phyloP scores from a whole-genome alignment of 1,139 yeast genomes.

The Keqinozyma sinolaborantium region DNA sequence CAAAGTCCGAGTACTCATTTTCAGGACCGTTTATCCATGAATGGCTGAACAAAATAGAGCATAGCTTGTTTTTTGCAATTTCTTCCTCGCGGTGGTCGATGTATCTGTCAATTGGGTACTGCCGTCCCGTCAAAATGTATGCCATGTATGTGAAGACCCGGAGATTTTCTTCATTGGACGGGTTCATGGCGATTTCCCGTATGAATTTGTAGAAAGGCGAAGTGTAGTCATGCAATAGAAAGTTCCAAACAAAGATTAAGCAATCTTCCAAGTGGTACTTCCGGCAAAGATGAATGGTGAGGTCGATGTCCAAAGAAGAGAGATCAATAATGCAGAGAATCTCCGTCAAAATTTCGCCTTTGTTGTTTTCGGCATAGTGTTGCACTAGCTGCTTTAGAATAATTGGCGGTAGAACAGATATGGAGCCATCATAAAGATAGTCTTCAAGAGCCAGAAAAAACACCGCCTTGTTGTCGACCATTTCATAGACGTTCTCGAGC shows the following conservation, averaged over 20 bases:
- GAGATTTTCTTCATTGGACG: conserved; percentile 14
- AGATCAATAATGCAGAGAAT: conserved; percentile 66
- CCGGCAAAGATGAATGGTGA: conserved; percentile 59
- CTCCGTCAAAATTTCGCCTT: conserved; percentile 55
- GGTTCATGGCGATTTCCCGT: conserved; percentile 22
- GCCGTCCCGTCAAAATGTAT: conserved; percentile 69
- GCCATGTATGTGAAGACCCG: conserved; percentile 62
- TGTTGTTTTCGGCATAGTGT: conserved; percentile 35
- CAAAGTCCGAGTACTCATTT: conserved; percentile 2
- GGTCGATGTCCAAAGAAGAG: conserved; percentile 66
- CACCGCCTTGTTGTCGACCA: conserved; percentile 24
- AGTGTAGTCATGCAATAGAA: conserved; percentile 58
- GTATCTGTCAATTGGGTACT: conserved; percentile 65
- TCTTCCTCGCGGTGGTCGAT: conserved; percentile 25
- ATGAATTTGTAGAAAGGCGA: conserved; percentile 65
- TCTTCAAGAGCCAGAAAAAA: conserved; percentile 53
- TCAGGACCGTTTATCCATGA: conserved; percentile 3
- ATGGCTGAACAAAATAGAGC: conserved; percentile 47
- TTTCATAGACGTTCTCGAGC: conserved; percentile 54
- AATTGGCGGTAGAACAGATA: conserved; percentile 54
- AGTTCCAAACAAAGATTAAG: conserved; percentile 65
- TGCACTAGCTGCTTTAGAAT: conserved; percentile 59
- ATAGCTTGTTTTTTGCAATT: conserved; percentile 45
- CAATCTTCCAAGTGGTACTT: conserved; percentile 56
- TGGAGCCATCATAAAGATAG: conserved; percentile 44